Evolutionary conservation across 768 basidiomycete genomes (phyloP).

Genomic region (Macrolepiota fuliginosa): DNA sequence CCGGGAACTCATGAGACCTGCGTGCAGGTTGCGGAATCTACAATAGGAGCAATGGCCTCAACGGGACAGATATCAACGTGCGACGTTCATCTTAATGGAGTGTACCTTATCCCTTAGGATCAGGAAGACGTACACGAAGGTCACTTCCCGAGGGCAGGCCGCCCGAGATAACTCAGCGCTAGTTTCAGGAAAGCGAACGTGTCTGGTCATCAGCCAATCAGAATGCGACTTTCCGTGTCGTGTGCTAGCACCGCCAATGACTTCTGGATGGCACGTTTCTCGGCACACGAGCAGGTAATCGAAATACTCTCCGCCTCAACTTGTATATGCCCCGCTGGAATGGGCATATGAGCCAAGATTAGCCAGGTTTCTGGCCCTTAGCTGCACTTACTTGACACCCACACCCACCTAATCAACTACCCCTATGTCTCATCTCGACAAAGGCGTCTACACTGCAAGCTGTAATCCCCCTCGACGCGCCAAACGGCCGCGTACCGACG

Average conservation of each 20-base stretch:
- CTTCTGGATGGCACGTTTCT: slow-evolving; percentile 20
- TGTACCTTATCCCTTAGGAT: not conserved
- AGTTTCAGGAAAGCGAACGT: slow-evolving; percentile 16
- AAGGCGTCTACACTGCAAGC: slow-evolving; percentile 29
- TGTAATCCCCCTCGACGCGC: slow-evolving; percentile 38
- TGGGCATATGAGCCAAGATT: not conserved
- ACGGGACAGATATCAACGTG: slow-evolving; percentile 4
- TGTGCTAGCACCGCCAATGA: slow-evolving; percentile 14
- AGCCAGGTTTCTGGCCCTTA: not conserved
- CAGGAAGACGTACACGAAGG: not conserved
- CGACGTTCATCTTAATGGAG: slow-evolving; percentile 1
- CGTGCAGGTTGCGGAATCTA: not conserved
- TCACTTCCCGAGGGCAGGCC: not conserved
- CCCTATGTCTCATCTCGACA: slow-evolving; percentile 17
- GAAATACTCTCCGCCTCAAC: slow-evolving; percentile 8
- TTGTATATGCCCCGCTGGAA: not conserved
- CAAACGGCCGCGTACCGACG: slow-evolving; percentile 24
- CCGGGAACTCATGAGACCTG: not conserved
- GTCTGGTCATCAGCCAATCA: slow-evolving; percentile 20
- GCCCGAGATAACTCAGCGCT: not conserved
- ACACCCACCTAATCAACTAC: not conserved
- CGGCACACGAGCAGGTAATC: slow-evolving; percentile 22
- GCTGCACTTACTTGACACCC: not conserved
- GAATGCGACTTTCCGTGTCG: slow-evolving; percentile 12
- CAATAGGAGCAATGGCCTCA: not conserved